phyloP scores from a whole-genome alignment of 345 rosid genomes.

The Atalantia buxifolia region DNA sequence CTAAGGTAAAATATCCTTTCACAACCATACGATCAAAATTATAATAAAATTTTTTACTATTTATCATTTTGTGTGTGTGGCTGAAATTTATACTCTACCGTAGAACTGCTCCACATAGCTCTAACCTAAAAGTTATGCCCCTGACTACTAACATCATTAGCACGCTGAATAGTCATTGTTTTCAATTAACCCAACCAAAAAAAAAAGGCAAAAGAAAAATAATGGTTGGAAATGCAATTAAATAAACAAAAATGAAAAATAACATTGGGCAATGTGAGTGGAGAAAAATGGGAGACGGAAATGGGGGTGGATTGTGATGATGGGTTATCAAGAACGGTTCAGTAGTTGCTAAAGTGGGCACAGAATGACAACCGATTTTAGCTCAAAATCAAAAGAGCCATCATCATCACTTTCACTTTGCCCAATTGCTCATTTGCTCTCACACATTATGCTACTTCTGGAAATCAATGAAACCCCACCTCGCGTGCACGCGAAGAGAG shows the following conservation, averaged over 20 bases:
- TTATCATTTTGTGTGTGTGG: no score
- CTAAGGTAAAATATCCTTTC: no score
- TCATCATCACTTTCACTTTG: conserved; percentile 1
- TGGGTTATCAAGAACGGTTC: not conserved
- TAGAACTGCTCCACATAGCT: no score
- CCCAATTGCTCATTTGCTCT: not conserved
- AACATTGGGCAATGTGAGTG: not conserved
- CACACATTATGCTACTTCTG: not conserved
- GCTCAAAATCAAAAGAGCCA: conserved; percentile 15
- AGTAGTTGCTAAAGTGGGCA: not conserved
- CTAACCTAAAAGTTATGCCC: not conserved
- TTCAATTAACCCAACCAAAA: no score
- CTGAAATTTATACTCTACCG: no score
- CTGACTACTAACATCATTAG: not conserved
- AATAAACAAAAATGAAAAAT: not conserved
- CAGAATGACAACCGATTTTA: no score
- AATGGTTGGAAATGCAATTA: not conserved
- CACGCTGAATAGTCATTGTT: no score
- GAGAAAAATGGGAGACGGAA: not conserved
- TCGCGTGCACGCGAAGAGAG: conserved; percentile 35
- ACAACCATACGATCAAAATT: no score
- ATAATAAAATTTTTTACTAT: no score
- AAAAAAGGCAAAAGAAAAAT: not conserved
- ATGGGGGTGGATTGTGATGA: not conserved
- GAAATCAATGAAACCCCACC: conserved; percentile 7